Evolutionary conservation across 768 basidiomycete genomes (phyloP).

Genomic region (Calocera cornea): DNA sequence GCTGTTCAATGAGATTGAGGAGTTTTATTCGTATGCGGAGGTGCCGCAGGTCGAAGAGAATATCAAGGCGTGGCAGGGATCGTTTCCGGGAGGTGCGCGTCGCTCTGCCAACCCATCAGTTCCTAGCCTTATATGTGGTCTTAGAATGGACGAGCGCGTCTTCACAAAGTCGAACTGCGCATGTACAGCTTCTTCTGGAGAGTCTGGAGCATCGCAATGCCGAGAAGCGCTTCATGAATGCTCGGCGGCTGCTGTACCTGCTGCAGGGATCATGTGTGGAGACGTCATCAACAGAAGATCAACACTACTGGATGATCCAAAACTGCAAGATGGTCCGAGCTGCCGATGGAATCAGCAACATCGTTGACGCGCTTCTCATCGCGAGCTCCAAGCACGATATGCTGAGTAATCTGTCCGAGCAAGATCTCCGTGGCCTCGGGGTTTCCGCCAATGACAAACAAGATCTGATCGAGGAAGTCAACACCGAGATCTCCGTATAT

Average conservation of each 20-base stretch:
- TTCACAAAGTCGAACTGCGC: constrained; percentile 46
- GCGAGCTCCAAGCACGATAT: constrained; percentile 78
- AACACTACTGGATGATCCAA: constrained; percentile 90
- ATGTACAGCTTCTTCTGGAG: constrained; percentile 70
- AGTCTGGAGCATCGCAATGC: constrained; percentile 76
- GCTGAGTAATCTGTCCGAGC: constrained; percentile 62
- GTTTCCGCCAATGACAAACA: constrained; percentile 56
- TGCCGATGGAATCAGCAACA: constrained; percentile 67
- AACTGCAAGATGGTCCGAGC: constrained; percentile 77
- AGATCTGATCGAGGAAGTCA: constrained; percentile 77
- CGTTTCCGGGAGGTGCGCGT: constrained; percentile 57
- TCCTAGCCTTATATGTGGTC: constrained; percentile 1
- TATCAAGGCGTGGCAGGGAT: constrained; percentile 74
- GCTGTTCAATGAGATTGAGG: constrained; percentile 89
- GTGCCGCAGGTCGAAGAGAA: constrained; percentile 83
- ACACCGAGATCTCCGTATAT: constrained; percentile 85
- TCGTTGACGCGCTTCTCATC: constrained; percentile 81
- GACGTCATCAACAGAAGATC: constrained; percentile 82
- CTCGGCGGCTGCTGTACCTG: constrained; percentile 76
- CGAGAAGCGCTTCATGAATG: constrained; percentile 73
- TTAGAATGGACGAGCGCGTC: constrained; percentile 71
- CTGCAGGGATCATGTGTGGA: constrained; percentile 94
- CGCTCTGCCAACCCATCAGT: neutral
- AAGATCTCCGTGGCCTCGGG: constrained; percentile 55
- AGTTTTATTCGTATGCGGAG: constrained; percentile 96